phyloP scores from a whole-genome alignment of 2,329 filamentous ascomycete genomes.

The Alternaria sp. region DNA sequence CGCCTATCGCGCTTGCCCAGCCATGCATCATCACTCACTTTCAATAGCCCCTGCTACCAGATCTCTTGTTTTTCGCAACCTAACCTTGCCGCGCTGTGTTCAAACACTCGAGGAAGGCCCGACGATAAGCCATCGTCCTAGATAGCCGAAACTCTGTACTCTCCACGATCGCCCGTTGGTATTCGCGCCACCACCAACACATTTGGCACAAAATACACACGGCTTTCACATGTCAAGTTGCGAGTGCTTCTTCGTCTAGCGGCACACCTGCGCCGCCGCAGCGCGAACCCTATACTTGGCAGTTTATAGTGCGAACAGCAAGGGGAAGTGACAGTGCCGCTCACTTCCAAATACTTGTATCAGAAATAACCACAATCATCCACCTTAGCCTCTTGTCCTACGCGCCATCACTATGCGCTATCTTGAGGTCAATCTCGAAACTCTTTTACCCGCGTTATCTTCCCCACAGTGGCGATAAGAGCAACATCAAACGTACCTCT shows the following conservation, averaged over 20 bases:
- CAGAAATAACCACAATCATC: background rate
- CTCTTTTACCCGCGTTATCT: background rate
- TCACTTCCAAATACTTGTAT: background rate
- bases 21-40: background rate
- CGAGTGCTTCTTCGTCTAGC: background rate
- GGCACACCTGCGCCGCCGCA: background rate
- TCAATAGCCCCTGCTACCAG: background rate
- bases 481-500: background rate
- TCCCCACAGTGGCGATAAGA: background rate
- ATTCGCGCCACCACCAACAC: background rate
- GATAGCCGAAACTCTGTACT: constrained; percentile 9
- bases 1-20: background rate
- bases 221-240: background rate
- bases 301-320: background rate
- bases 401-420: background rate
- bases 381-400: background rate
- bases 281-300: background rate
- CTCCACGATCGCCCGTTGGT: background rate
- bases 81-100: background rate
- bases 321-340: background rate
- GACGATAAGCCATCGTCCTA: constrained; percentile 1
- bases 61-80: background rate
- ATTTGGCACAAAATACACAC: background rate
- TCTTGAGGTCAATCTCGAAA: background rate
- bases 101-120: background rate